Percentiles rank a stretch among this genome's conserved stretches.
Conservation (phyloP, 2,329 filamentous ascomycete genomes). For the Amauroascus niger region DNA sequence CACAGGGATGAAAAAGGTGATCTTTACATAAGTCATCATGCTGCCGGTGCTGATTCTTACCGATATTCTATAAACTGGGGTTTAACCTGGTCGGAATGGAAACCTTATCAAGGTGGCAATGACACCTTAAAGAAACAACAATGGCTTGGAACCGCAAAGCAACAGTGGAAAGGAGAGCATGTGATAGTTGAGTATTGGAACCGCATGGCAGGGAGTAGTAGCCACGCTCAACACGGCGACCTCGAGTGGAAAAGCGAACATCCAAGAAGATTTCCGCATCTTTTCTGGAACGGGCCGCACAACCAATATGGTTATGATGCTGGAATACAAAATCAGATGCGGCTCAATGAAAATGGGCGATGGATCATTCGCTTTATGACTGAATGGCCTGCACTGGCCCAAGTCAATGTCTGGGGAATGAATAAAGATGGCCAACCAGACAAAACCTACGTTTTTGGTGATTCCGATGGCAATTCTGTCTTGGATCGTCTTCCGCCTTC, state of each 20-base stretch:
- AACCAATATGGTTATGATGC: constrained; percentile 57
- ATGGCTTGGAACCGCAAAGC: constrained; percentile 51
- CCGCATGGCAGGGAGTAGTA: constrained; percentile 48
- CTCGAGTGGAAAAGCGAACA: constrained; percentile 32
- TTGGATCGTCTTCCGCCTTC: constrained; percentile 54
- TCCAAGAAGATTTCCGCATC: constrained; percentile 50
- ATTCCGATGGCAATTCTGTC: constrained; percentile 51
- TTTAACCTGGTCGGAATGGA: constrained; percentile 51
- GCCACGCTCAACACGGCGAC: constrained; percentile 53
- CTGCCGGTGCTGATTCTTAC: constrained; percentile 53
- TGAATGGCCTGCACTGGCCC: constrained; percentile 54
- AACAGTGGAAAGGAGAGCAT: constrained; percentile 53
- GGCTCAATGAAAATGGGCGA: constrained; percentile 37
- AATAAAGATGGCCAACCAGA: constrained; percentile 55
- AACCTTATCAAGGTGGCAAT: constrained; percentile 45
- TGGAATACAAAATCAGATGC: constrained; percentile 47
- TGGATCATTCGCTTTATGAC: constrained; percentile 54
- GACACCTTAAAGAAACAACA: constrained; percentile 39
- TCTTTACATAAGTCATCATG: constrained; percentile 48
- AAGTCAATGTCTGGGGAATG: constrained; percentile 59
- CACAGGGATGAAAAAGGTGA: constrained; percentile 32
- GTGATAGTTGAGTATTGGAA: constrained; percentile 56
- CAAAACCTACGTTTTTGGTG: constrained; percentile 50
- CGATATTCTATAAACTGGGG: constrained; percentile 55
- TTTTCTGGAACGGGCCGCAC: constrained; percentile 53